A percentile compares a stretch with the other conserved stretches of the same genome.
phyloP scores from a whole-genome alignment of 768 basidiomycete genomes.

The Tylopilus plumbeoviolaceoides region DNA sequence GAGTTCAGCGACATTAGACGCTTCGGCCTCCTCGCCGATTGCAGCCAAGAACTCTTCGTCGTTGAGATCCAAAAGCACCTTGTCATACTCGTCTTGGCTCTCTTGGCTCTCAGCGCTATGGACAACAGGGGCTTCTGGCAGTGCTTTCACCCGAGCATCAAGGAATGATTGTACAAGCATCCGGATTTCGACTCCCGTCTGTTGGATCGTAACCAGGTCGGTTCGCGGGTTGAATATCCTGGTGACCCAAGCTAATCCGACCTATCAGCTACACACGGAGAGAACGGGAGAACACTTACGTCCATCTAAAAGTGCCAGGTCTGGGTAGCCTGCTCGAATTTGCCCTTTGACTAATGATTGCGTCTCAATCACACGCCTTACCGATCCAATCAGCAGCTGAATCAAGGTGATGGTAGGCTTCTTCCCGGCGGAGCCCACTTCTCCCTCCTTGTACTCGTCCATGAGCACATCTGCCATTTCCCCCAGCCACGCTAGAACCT shows the following conservation, averaged over 20 bases:
- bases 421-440: slow-evolving; percentile 20
- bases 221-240: slow-evolving; percentile 44
- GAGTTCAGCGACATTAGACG: slow-evolving; percentile 24
- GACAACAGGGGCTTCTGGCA: slow-evolving; percentile 47
- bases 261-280: slow-evolving; percentile 4
- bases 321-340: slow-evolving; percentile 49
- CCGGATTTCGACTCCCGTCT: slow-evolving; percentile 53
- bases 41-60: slow-evolving; percentile 59
- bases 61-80: slow-evolving; percentile 53
- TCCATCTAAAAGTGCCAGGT: slow-evolving; percentile 52
- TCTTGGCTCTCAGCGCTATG: slow-evolving; percentile 50
- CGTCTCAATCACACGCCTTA: slow-evolving; percentile 48
- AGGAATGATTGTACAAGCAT: slow-evolving; percentile 59
- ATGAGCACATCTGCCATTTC: slow-evolving; percentile 55
- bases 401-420: slow-evolving; percentile 37
- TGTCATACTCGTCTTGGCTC: slow-evolving; percentile 74
- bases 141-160: slow-evolving; percentile 44
- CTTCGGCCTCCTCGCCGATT: slow-evolving; percentile 37
- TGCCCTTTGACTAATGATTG: slow-evolving; percentile 36
- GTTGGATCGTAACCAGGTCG: slow-evolving; percentile 37
- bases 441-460: slow-evolving; percentile 45
- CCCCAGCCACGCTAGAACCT: slow-evolving; percentile 59
- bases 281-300: slow-evolving; percentile 35
- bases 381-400: slow-evolving; percentile 52
- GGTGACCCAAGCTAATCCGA: slow-evolving; percentile 51